Evolutionary conservation across 352 stramenopile genomes (phyloP).

Genomic region (Phytophthora chlamydospora): DNA sequence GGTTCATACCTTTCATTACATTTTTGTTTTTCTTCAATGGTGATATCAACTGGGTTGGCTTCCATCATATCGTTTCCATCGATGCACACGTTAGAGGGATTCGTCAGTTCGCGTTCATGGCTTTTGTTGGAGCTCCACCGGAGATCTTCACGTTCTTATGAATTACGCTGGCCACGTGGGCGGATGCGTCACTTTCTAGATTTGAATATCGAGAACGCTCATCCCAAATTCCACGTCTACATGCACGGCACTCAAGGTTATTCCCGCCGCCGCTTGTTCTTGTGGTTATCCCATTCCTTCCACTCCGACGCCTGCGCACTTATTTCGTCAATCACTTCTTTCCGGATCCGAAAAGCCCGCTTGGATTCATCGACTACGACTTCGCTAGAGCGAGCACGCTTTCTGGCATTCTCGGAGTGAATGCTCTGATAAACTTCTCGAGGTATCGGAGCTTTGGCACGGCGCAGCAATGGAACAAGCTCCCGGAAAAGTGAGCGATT

Average conservation of each 20-base stretch:
- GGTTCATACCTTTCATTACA: too few species aligned
- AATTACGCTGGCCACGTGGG: conserved; percentile 30
- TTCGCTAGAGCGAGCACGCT: conserved; percentile 11
- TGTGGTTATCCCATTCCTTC: conserved; percentile 41
- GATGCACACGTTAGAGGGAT: conserved; percentile 33
- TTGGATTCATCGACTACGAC: conserved; percentile 52
- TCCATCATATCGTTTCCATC: conserved; percentile 39
- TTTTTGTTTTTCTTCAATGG: not conserved
- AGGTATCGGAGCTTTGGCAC: conserved; percentile 36
- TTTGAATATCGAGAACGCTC: conserved; percentile 10
- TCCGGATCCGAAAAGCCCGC: conserved; percentile 49
- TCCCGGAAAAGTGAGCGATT: conserved; percentile 51
- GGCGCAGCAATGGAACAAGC: conserved; percentile 42
- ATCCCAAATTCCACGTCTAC: not conserved
- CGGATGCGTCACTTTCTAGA: conserved; percentile 6
- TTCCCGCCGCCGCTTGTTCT: conserved; percentile 30
- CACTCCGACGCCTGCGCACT: conserved; percentile 26
- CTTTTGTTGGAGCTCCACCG: conserved; percentile 18
- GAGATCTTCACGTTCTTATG: conserved; percentile 23
- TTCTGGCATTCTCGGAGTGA: conserved; percentile 26
- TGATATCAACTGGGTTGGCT: conserved; percentile 34
- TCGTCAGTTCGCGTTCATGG: conserved; percentile 20
- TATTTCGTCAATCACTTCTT: conserved; percentile 29
- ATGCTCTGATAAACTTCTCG: conserved; percentile 52
- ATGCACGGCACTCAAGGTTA: not conserved